phyloP scores from a whole-genome alignment of 208 protist genomes.

The Jaenimonas drosophilae region DNA sequence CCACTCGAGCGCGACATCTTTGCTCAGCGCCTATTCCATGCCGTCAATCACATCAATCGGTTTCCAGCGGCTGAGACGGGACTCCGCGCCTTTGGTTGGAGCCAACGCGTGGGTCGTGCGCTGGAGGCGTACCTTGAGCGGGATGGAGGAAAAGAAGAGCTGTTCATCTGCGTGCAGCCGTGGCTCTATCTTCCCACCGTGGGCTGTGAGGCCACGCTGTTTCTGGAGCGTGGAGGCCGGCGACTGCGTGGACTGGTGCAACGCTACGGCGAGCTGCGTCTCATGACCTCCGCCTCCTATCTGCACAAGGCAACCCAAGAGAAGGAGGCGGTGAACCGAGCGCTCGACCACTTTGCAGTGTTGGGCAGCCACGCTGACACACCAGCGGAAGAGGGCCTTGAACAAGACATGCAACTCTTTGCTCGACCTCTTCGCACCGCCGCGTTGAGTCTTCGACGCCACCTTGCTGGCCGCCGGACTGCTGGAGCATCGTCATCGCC shows the following conservation, averaged over 20 bases:
- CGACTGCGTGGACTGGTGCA: constrained; percentile 51
- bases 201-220: constrained; percentile 47
- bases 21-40: constrained; percentile 50
- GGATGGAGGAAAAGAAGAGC: neutral
- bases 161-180: constrained; percentile 47
- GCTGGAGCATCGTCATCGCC: no score
- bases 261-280: constrained; percentile 50
- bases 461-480: no score
- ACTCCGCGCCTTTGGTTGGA: constrained; percentile 35
- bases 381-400: constrained; percentile 30
- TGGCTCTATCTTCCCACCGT: constrained; percentile 78
- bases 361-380: constrained; percentile 25
- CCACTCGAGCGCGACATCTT: constrained; percentile 78
- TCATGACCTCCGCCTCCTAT: constrained; percentile 65
- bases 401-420: constrained; percentile 32
- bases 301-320: constrained; percentile 6
- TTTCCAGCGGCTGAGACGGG: constrained; percentile 38
- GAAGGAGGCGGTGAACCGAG: neutral
- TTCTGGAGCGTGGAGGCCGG: constrained; percentile 43
- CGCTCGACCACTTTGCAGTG: constrained; percentile 26
- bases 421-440: neutral
- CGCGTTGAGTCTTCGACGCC: neutral
- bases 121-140: constrained; percentile 1
- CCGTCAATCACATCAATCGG: constrained; percentile 61
- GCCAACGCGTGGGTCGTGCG: constrained; percentile 23